Evolutionary conservation across 495 filamentous ascomycete genomes (phyloP), one percentile per base, ranked within the genome.

Genomic region (Lophiostoma macrostomum): DNA sequence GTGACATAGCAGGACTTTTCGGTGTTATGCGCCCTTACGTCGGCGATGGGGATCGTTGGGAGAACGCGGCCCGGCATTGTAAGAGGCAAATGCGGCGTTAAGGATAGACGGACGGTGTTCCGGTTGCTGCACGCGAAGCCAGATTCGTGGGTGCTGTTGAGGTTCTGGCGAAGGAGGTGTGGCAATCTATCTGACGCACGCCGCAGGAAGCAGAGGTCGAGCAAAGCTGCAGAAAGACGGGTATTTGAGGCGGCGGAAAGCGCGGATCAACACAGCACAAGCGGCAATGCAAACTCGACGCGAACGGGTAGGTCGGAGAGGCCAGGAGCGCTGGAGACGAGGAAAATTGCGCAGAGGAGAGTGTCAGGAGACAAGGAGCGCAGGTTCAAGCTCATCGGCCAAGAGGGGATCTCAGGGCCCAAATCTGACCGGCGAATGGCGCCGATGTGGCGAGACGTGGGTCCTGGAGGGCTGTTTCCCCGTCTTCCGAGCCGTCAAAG

Each of bases 1-100:
- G 88, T 91, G 58, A 99, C 89, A 76, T 90, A 99, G 77, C 94
- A 97, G 19, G 88, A 94, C 67, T 90, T 83, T 31, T 67, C 70
- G 38, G 78, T 84, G 64, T 89, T 94, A 68, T 91, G 89, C 57
- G 82, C 75, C 65, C 81, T 80, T 58, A 99, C 82, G 66, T 97
- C 88, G 51, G 82, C 78, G 61, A 75, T 70, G 25, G 85, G 82
- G 64, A 96, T 81, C 18, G 83, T 93, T 32, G 91, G 90, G 23
- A 96, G 77, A 31, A 78, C 84, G 63, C 76, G 78, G 39, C 36
- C 63, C 20, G 67, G 58, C 56, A 66, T 65, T 18, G n/a, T 63
- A 27, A 35, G 18, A 14, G 53, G 10, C 30, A 25, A 18, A 14
- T 28, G 16, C 11, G 30, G 25, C 67, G 76, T 91, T 53, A 69